Conservation (phyloP, 2,329 filamentous ascomycete genomes). For the Gremmenia infestans region DNA sequence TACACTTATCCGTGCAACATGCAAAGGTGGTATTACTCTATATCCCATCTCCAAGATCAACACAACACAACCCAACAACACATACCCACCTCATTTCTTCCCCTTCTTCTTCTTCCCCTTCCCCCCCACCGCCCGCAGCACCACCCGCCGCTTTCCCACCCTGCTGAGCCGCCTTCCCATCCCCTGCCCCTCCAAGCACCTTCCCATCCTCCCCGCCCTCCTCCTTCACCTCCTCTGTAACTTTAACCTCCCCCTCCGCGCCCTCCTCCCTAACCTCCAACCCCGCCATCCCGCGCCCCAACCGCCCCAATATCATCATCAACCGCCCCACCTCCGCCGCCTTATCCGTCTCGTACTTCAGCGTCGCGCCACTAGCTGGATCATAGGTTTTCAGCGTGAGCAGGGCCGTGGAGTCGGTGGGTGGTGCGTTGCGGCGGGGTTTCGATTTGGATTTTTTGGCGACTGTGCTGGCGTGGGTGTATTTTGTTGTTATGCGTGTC, state of each 20-base stretch:
- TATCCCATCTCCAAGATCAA: not conserved
- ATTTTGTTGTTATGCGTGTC: slow-evolving; percentile 91
- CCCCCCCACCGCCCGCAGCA: slow-evolving; percentile 29
- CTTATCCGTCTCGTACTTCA: slow-evolving; percentile 91
- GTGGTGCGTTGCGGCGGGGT: slow-evolving; percentile 22
- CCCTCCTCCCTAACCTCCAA: slow-evolving; percentile 37
- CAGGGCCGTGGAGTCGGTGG: slow-evolving; percentile 30
- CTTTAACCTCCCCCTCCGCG: slow-evolving; percentile 26
- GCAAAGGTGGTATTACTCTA: not conserved
- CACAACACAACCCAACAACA: not conserved
- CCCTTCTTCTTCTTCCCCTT: slow-evolving; percentile 69
- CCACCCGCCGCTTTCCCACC: slow-evolving; percentile 51
- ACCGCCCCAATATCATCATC: slow-evolving; percentile 65
- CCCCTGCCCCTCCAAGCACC: slow-evolving; percentile 21
- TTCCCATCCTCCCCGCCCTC: slow-evolving; percentile 2
- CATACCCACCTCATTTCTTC: slow-evolving; percentile 46
- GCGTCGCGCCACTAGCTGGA: slow-evolving; percentile 69
- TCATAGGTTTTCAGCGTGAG: slow-evolving; percentile 89
- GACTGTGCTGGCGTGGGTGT: slow-evolving; percentile 56
- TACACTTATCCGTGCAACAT: not conserved
- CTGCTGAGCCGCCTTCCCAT: slow-evolving; percentile 36
- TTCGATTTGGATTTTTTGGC: slow-evolving; percentile 18
- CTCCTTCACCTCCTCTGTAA: slow-evolving; percentile 4
- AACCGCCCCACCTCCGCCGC: slow-evolving; percentile 83
- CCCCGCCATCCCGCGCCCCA: slow-evolving; percentile 66